Base-by-base conservation (phyloP, 1,139 yeast genomes). In the Dujonia santamariae region DNA sequence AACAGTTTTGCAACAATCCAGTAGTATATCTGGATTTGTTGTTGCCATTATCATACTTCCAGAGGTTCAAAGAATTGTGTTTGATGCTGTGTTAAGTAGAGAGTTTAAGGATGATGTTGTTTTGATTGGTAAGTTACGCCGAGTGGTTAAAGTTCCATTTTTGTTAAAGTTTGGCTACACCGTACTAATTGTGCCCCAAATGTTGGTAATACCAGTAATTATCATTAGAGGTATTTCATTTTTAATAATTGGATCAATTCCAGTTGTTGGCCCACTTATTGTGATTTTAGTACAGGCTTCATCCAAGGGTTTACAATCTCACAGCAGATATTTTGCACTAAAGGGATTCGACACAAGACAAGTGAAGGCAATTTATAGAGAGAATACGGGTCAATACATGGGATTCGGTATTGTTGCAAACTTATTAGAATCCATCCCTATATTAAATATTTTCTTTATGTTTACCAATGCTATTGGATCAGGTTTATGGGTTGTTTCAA, bases 391-490 rank as follows among this genome's bases (percentile, higher is more conserved):
- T 0, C 61, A 58, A 19, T 69, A 67, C 40, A 48, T 59, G 41
- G 71, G 65, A 4, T 84, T 79, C 51, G 94, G 94, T 0, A 44
- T 80, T 8, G 61, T 72, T 7, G 77, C 86, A 1, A 69, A 77
- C 18, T 45, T 72, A 3, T 57, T 84, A 18, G 90, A 82, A 48
- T 56, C 72, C 38, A 60, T 81, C 9, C 94, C 94, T 1, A 43
- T 81, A 15, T 36, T 80, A 1, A 81, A 81, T 21, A 57, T 80
- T 13, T 60, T 80, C 30, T 81, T 84, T 49, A 63, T 74, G 45
- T 82, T 80, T 49, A 80, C 92, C 8, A 78, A 81, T 51, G 73
- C 76, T 4, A 63, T 77, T 3, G 92, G 87, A 2, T 86, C 85
- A 3, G 88, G 90, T 1, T 57, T 84, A 26, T 84, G 92, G 92